Evolutionary conservation across 2,329 filamentous ascomycete species (phyloP), one percentile per base, ranked within the genome.

Genomic region (Colletotrichum tropicale): DNA sequence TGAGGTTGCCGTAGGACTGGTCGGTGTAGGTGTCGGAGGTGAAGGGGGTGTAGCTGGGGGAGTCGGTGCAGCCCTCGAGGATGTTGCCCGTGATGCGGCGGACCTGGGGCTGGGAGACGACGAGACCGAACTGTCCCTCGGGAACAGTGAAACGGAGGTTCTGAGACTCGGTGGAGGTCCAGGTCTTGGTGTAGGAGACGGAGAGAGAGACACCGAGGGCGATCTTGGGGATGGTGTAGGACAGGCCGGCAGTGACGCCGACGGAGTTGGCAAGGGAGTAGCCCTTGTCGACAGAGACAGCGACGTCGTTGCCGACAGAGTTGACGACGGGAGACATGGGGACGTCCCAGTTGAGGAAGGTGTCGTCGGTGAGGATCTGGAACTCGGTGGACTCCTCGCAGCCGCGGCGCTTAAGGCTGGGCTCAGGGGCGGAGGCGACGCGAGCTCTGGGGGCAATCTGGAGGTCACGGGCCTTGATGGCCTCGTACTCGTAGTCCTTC

Each of bases 341-440:
- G 2, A 84, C 79, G 71, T 86, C 85, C 85, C 85, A 86, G 78
- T 84, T 84, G 26, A 84, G 78, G 78, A 86, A 86, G 38, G 78
- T 79, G 5, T 76, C 68, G 30, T 80, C 79, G 8, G 76, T 77
- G 26, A 78, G 62, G 21, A 81, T 74, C 74, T 81, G 80, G 12
- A 80, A 74, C 76, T 81, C 80, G 55, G 77, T 78, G 66, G 71
- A 79, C 52, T 79, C 71, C 0, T 64, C 71, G 43, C 80, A 80
- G 64, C 78, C 75, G 26, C 75, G 71, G 36, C 58, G 58, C 9
- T 60, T n/a, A 16, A 76, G 8, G 34, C 34, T 36, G 43, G 43
- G 43, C 32, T 71, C 52, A 32, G 26, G 32, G 38, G 43, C 10
- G 16, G 30, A 15, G 18, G 32, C 28, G 70, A 70, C 6, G 61